Evolutionary conservation across 345 rosid genomes (phyloP), one percentile per base, ranked within the genome.

Genomic region (Schrenkiella parvula): DNA sequence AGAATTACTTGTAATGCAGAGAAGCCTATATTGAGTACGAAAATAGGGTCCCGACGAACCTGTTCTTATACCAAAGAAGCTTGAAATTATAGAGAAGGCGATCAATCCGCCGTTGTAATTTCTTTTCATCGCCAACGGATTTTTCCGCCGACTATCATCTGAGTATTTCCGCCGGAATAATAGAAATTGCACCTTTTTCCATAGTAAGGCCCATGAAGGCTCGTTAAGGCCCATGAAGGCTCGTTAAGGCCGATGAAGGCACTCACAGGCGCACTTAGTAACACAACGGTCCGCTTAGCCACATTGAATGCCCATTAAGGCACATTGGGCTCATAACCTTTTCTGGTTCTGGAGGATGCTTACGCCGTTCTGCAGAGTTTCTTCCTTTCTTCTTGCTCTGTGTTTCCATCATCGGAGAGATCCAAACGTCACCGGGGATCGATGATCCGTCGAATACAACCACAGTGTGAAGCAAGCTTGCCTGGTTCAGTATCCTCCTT

Each of bases 41-140:
- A 23, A 15, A 44, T 9, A 28, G 4, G 22, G 38, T 44, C 26
- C 39, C 41, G 28, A 38, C 0, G 26, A 64, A 19, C 46, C 0
- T 8, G 4, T 11, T 25, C 4, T 59, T 0, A 19, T 32, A 34
- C 25, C 25, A 2, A 72, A 39, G 14, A 39, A 22, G 25, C 37
- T 58, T 18, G 47, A 35, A 18, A 26, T 3, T 25, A 53, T 59
- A 10, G 77, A 66, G 37, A 72, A n/a, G 59, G 23, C 44, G 60
- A 58, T 31, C 12, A 32, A 32, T 39, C 73, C 77, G 42, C 73
- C 73, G 53, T 25, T n/a, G 19, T 8, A 31, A 1, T 62, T 34
- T 66, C 65, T 72, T 66, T 39, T 67, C 80, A 78, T 78, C 70
- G 39, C 80, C 79, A 70, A 39, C 51, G 75, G 53, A 62, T 62